Conservation (phyloP, 2,329 filamentous ascomycete species). For the Malbranchea zuffiana region DNA sequence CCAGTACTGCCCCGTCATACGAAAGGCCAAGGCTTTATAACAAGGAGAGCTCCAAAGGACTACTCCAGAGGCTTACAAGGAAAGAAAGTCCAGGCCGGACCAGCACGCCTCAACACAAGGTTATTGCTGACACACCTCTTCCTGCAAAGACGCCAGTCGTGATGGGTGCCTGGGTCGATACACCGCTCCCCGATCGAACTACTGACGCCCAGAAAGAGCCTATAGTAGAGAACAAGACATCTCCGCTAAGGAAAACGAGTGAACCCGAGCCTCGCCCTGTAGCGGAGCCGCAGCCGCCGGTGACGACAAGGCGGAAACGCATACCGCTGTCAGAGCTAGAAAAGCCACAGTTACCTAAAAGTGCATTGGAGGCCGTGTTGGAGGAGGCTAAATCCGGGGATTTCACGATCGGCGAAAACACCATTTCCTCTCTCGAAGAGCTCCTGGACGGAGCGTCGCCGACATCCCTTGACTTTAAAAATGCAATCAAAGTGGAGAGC, state of each 20-base stretch:
- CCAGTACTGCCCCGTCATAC: too few relatives aligned
- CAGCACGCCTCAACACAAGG: slow-evolving; percentile 28
- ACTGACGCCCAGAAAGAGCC: slow-evolving; percentile 13
- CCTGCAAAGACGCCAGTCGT: slow-evolving; percentile 37
- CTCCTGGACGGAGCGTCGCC: slow-evolving; percentile 27
- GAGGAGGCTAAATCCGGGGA: slow-evolving; percentile 30
- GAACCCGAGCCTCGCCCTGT: not conserved
- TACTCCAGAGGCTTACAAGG: slow-evolving; percentile 34
- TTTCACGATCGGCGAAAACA: slow-evolving; percentile 34
- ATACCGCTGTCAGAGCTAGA: slow-evolving; percentile 18
- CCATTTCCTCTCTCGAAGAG: slow-evolving; percentile 36
- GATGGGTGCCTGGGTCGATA: slow-evolving; percentile 39
- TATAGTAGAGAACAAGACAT: slow-evolving; percentile 1
- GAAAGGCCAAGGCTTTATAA: slow-evolving; percentile 2
- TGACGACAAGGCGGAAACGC: slow-evolving; percentile 15
- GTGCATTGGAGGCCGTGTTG: slow-evolving; percentile 33
- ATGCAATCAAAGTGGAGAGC: slow-evolving; percentile 5
- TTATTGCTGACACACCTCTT: slow-evolving; percentile 22
- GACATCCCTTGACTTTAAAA: slow-evolving; percentile 19
- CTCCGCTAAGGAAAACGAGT: not conserved
- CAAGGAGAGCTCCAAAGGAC: slow-evolving; percentile 29
- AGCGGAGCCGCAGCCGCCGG: slow-evolving; percentile 1
- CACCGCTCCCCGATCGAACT: slow-evolving; percentile 32
- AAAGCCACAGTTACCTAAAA: slow-evolving; percentile 33
- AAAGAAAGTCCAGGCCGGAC: slow-evolving; percentile 26